Base-by-base conservation (phyloP, 805 yeast genomes). In the Zygotorulaspora sp. region DNA sequence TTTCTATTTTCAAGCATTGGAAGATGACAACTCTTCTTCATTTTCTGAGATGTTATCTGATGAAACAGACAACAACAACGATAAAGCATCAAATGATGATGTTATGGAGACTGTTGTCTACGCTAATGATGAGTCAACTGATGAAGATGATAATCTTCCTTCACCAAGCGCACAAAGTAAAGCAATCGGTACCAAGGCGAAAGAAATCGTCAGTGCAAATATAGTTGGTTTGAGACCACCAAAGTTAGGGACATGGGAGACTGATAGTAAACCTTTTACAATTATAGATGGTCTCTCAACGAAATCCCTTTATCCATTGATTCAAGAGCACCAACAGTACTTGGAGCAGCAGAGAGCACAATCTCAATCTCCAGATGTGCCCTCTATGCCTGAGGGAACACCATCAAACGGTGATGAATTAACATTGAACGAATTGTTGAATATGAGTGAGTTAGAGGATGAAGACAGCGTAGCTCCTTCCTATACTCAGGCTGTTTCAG, bases 221-320 rank as follows among this genome's bases (percentile, higher is more conserved):
- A 79, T 83, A 5, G 83, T 85, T 16, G 87, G 89, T 36, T 78
- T 87, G 45, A 68, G 95, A 37, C 97, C 97, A 4, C 98, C 98
- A 2, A 75, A 85, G 18, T 68, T 90, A 41, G 97, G 97, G 0
- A 82, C 95, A 2, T 90, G 97, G 94, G 79, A 83, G 23, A 81
- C 94, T 5, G 76, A 81, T 35, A 76, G 76, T 35, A 80, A 86
- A 52, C 96, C 96, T 1, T 87, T 84, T 61, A 94, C 96, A 15
- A 87, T 90, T 41, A 90, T 90, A 54, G 97, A 90, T 59, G 98
- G 98, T 4, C 72, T 86, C 20, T 80, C 95, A 0, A 92, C 97
- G 0, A 72, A 96, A 38, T 82, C 95, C 2, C 66, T 90, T 45
- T 66, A 77, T 46, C 82, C 83, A 3, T 67, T 71, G 28, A 50